Evolutionary conservation across 2,329 filamentous ascomycete genomes (phyloP).

Genomic region (Fusarium sp.): DNA sequence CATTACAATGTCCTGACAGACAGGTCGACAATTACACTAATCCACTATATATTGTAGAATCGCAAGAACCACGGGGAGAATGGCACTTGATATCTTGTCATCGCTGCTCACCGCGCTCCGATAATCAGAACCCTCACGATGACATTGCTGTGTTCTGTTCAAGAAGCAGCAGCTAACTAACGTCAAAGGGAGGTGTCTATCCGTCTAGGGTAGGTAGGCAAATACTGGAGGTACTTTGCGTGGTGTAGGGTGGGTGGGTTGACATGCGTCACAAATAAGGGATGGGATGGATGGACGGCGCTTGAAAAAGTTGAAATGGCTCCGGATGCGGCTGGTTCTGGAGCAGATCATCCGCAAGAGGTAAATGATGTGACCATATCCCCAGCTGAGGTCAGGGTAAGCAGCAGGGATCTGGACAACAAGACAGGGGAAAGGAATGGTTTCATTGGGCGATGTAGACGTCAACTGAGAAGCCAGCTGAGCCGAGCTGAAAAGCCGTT

Average conservation of each 20-base stretch:
- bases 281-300: neutral
- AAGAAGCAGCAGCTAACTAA: neutral
- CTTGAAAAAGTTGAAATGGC: slow-evolving; percentile 2
- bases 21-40: neutral
- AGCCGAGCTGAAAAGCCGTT: slow-evolving; percentile 46
- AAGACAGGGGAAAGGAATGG: slow-evolving; percentile 19
- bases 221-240: neutral
- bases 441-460: slow-evolving; percentile 28
- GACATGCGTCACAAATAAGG: neutral
- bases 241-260: neutral
- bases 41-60: slow-evolving; percentile 10
- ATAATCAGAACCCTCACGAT: neutral
- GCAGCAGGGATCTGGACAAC: slow-evolving; percentile 15
- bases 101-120: neutral
- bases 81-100: slow-evolving; percentile 2
- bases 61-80: slow-evolving; percentile 1
- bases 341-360: slow-evolving; percentile 12
- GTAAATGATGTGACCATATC: slow-evolving; percentile 27
- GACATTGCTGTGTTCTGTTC: neutral
- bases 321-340: slow-evolving; percentile 8
- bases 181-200: neutral
- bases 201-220: neutral
- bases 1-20: neutral
- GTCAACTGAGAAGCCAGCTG: slow-evolving; percentile 36
- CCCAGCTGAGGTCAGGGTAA: slow-evolving; percentile 34